Conservation (phyloP, 257 asterid species). For the Marsdenia floribunda region DNA sequence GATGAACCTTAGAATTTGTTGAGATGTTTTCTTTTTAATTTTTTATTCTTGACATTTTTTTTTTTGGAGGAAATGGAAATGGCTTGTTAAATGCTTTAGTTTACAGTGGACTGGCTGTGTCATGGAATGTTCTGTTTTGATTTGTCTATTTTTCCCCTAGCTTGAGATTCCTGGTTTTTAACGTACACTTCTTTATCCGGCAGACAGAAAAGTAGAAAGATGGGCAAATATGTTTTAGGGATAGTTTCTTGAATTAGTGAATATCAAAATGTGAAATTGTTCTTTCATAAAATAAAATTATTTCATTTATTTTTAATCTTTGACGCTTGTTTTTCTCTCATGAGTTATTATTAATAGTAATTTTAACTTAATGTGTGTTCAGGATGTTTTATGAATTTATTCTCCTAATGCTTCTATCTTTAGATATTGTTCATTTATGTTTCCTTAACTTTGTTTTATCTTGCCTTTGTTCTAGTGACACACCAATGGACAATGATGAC, state of each 20-base stretch:
- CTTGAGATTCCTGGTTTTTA: not conserved
- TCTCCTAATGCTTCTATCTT: not conserved
- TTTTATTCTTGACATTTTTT: not conserved
- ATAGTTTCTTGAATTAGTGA: not conserved
- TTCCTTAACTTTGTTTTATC: constrained; percentile 13
- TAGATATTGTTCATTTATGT: not conserved
- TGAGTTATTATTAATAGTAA: not conserved
- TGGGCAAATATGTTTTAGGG: not conserved
- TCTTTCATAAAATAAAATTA: not conserved
- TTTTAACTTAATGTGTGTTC: not conserved
- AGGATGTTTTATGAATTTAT: not conserved
- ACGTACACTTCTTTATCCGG: not conserved
- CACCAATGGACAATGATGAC: constrained; percentile 91
- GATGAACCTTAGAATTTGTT: too few species aligned
- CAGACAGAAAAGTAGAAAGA: not conserved
- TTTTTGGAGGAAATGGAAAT: not conserved
- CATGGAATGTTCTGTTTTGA: not conserved
- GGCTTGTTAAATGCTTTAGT: not conserved
- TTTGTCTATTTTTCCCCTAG: not conserved
- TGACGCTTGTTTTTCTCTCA: not conserved
- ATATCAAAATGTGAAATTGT: not conserved
- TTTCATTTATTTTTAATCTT: not conserved
- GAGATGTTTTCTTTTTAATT: too few species aligned
- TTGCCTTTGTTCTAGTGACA: constrained; percentile 41
- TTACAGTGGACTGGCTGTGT: not conserved